Base-by-base conservation (phyloP, 805 yeast species). In the Ogataea methanolica region DNA sequence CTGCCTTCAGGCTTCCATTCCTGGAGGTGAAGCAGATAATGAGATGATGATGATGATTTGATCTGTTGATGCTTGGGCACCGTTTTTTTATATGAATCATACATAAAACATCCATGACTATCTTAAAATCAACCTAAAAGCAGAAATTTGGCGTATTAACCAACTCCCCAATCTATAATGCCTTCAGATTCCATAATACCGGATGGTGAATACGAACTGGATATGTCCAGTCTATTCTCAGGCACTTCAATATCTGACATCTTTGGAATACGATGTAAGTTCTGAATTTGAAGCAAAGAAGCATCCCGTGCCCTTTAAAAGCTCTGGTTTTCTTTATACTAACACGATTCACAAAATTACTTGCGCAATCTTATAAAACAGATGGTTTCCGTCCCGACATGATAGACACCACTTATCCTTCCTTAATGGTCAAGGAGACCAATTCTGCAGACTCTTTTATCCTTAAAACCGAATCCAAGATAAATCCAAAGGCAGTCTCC, bases 201-300 rank as follows among this genome's bases (percentile, higher is more conserved):
- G 0, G 72, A 68, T 54, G 71, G 71, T 2, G 71, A 68, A 43
- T 68, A 66, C 44, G 67, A 63, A 12, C 44, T 68, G 22, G 70
- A 65, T 39, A 40, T 68, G 45, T 60, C 68, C 6, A 48, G 58
- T 19, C 51, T 64, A 15, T 59, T 58, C 39, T 44, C 53, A 14
- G 44, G 48, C 17, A 36, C 49, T 6, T 31, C 50, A 5, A n/a
- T 38, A 5, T 51, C 57, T 2, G 66, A 62, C 9, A 49, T 58
- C 11, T 66, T 67, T 47, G 70, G 68, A 3, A 45, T 66, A 38
- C 55, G 67, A 42, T 66, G 67, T 64, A 52, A 49, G 68, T 62
- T 40, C 6, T 5, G 16, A 11, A 14, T 6, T 26, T 11, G 31
- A 26, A 26, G 31, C 31, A 8, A 4, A 17, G n/a, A 29, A 19